phyloP scores from a whole-genome alignment of 176 grass and related monocot genomes.

The Zizania latifolia region DNA sequence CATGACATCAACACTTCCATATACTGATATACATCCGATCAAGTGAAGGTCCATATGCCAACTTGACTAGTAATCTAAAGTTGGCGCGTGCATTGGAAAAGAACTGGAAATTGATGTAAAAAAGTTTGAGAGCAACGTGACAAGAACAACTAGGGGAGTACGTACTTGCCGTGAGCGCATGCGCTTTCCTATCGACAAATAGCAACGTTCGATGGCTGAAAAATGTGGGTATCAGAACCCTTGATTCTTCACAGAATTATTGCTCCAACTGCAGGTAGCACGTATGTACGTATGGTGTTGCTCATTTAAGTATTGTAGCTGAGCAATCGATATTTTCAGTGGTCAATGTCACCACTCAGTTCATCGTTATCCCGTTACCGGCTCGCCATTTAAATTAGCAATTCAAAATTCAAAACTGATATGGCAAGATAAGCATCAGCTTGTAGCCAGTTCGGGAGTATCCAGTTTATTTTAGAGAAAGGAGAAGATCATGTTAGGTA shows the following conservation, averaged over 20 bases:
- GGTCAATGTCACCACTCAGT: background rate
- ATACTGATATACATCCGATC: background rate
- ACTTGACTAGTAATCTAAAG: background rate
- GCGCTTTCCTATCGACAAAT: too few species aligned
- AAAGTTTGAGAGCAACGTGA: background rate
- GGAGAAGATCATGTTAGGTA: background rate
- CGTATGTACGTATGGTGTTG: background rate
- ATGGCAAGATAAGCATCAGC: background rate
- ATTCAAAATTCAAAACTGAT: too few species aligned
- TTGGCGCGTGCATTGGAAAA: background rate
- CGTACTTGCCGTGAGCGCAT: too few species aligned
- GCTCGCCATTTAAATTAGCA: background rate
- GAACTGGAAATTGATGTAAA: background rate
- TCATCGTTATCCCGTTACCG: conserved; percentile 16
- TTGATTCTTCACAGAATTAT: background rate
- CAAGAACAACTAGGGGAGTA: too few species aligned
- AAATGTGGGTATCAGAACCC: background rate
- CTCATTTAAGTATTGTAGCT: background rate
- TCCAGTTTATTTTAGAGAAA: background rate
- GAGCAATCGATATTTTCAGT: background rate
- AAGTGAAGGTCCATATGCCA: background rate
- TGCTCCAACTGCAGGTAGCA: background rate
- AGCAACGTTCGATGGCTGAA: background rate
- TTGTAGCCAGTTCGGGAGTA: background rate
- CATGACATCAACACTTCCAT: background rate